Evolutionary conservation across 495 filamentous ascomycete genomes (phyloP).

Genomic region (Copromyces sp.): DNA sequence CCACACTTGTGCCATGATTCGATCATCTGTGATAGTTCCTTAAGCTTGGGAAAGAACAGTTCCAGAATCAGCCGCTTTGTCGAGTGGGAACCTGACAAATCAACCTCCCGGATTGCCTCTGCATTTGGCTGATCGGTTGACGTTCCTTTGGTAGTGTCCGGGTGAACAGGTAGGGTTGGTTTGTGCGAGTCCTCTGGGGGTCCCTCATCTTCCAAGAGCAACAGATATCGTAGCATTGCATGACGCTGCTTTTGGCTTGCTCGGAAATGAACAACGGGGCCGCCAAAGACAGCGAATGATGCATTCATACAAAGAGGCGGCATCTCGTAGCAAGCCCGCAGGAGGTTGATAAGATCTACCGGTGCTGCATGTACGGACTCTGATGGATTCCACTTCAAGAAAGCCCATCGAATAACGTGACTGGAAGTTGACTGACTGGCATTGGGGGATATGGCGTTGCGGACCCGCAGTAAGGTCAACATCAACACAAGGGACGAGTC

Average conservation of each 20-base stretch:
- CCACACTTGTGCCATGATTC: constrained; percentile 34
- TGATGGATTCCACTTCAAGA: constrained; percentile 60
- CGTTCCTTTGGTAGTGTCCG: background rate
- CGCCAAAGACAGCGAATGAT: constrained; percentile 27
- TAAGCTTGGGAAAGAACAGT: constrained; percentile 36
- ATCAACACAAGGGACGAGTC: constrained; percentile 72
- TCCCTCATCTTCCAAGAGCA: constrained; percentile 24
- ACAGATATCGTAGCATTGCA: constrained; percentile 29
- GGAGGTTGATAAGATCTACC: constrained; percentile 33
- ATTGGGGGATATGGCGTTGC: constrained; percentile 52
- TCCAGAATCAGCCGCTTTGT: constrained; percentile 39
- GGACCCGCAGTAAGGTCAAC: constrained; percentile 50
- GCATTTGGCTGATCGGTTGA: constrained; percentile 1
- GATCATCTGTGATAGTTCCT: constrained; percentile 29
- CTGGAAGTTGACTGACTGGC: constrained; percentile 53
- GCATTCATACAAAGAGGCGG: constrained; percentile 13
- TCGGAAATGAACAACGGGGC: constrained; percentile 26
- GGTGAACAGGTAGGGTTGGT: background rate
- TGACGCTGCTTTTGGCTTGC: constrained; percentile 14
- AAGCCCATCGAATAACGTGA: constrained; percentile 68
- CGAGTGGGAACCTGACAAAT: constrained; percentile 30
- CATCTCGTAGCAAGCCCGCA: constrained; percentile 34
- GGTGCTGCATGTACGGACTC: constrained; percentile 30
- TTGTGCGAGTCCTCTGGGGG: background rate
- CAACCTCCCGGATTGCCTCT: constrained; percentile 11